Percentiles rank a stretch among this genome's conserved stretches.
phyloP scores from a whole-genome alignment of 257 asterid genomes.

The Ligustrum vulgare region DNA sequence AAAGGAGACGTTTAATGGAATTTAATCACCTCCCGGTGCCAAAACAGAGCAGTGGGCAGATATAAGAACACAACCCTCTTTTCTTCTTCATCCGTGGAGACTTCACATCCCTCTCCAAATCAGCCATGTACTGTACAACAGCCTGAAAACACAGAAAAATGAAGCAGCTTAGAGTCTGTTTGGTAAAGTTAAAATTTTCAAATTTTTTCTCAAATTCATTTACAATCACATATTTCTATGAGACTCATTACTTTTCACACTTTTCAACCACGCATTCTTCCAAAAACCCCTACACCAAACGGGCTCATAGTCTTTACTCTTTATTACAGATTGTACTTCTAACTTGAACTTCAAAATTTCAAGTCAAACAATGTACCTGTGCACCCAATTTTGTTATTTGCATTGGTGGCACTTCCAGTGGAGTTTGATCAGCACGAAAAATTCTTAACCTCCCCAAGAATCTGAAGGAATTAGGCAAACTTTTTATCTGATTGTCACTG shows the following conservation, averaged over 20 bases:
- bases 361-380: constrained; percentile 41
- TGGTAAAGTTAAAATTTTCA: too few relatives aligned
- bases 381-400: constrained; percentile 54
- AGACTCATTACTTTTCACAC: too few relatives aligned
- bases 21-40: constrained; percentile 34
- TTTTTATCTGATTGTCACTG: constrained; percentile 62
- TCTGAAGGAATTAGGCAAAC: constrained; percentile 73
- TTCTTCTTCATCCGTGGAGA: constrained; percentile 35
- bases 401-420: constrained; percentile 74
- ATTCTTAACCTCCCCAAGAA: constrained; percentile 47
- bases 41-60: constrained; percentile 55
- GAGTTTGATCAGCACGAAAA: constrained; percentile 63
- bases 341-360: not conserved
- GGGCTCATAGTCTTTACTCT: not conserved
- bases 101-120: constrained; percentile 37
- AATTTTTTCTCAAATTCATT: too few relatives aligned
- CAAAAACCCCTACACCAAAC: too few relatives aligned
- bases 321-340: not conserved
- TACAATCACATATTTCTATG: too few relatives aligned
- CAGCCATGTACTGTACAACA: constrained; percentile 67
- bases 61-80: constrained; percentile 40
- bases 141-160: constrained; percentile 35
- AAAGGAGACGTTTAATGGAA: constrained; percentile 12
- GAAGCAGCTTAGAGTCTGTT: constrained; percentile 26
- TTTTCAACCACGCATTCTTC: too few relatives aligned